These are phyloP conservation scores for Hypomyces rosellus DNA, from an alignment of 2,329 filamentous ascomycete species.

Conservation along the genomic window DNA sequence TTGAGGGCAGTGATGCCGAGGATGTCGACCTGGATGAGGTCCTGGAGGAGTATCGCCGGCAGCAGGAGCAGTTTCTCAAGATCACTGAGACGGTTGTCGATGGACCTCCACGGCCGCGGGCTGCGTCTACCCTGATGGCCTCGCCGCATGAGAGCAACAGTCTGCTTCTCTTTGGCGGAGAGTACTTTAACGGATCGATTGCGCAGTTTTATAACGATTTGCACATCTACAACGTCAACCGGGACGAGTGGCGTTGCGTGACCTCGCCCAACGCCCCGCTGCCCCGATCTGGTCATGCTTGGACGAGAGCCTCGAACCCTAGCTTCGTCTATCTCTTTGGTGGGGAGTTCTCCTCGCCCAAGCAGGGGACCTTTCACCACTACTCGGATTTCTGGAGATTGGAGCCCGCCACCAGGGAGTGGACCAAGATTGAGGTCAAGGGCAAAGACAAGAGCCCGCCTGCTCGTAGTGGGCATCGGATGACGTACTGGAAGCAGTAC, in stretches of 20 bases:
- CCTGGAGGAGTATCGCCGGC: conserved; percentile 84
- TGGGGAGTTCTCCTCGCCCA: conserved; percentile 92
- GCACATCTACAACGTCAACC: conserved; percentile 68
- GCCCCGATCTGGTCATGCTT: conserved; percentile 87
- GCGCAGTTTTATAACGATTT: conserved; percentile 66
- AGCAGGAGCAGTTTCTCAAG: conserved; percentile 91
- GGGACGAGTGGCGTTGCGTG: conserved; percentile 84
- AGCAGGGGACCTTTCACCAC: conserved; percentile 97
- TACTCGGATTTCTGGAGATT: conserved; percentile 98
- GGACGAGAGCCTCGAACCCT: conserved; percentile 81
- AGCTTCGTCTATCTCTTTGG: conserved; percentile 88
- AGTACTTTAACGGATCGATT: conserved; percentile 88
- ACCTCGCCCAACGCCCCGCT: conserved; percentile 88
- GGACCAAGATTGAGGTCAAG: conserved; percentile 78
- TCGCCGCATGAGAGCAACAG: conserved; percentile 83
- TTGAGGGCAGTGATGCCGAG: conserved; percentile 80
- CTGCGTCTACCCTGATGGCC: conserved; percentile 75
- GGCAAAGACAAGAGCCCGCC: conserved; percentile 74
- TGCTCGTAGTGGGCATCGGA: conserved; percentile 84
- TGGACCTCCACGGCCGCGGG: conserved; percentile 68
- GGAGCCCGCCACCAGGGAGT: conserved; percentile 78
- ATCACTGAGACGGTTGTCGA: conserved; percentile 73
- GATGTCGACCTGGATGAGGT: conserved; percentile 91
- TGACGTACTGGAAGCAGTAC: conserved; percentile 97
- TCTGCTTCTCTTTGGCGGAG: conserved; percentile 85